Conservation (phyloP, 345 rosid genomes). For the Rhizophora apiculata region DNA sequence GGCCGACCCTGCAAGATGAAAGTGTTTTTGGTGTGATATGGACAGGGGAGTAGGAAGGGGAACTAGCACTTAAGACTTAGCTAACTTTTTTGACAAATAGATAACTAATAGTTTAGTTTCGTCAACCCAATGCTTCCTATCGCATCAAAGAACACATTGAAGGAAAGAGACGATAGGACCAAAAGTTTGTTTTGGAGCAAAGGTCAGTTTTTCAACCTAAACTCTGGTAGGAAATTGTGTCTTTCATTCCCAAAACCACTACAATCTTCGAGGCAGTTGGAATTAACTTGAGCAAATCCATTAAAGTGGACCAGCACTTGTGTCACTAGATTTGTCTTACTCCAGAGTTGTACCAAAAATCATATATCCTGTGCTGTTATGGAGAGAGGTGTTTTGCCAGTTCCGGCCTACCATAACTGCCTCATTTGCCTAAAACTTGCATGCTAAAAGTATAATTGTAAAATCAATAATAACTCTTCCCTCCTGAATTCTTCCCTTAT, state of each 20-base stretch:
- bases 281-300: not conserved
- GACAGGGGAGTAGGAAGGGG: too few relatives aligned
- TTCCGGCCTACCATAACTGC: slow-evolving; percentile 23
- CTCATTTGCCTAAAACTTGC: slow-evolving; percentile 1
- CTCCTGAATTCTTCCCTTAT: too few relatives aligned
- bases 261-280: not conserved
- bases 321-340: not conserved
- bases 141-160: not conserved
- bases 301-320: not conserved
- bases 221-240: not conserved
- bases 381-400: not conserved
- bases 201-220: slow-evolving; percentile 4
- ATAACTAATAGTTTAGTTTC: slow-evolving; percentile 9
- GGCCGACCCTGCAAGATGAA: too few relatives aligned
- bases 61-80: not conserved
- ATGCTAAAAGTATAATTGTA: not conserved
- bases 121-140: slow-evolving; percentile 16
- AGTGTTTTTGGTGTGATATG: too few relatives aligned
- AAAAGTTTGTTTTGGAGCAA: slow-evolving; percentile 1
- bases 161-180: not conserved
- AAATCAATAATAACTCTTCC: too few relatives aligned
- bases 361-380: not conserved
- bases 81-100: slow-evolving; percentile 13
- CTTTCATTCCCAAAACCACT: not conserved
- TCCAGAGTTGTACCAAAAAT: not conserved